Percentiles rank a stretch among this genome's conserved stretches.
These are phyloP conservation scores for Ogataea paradorogensis DNA, from an alignment of 805 yeast species.

Conservation along the genomic window DNA sequence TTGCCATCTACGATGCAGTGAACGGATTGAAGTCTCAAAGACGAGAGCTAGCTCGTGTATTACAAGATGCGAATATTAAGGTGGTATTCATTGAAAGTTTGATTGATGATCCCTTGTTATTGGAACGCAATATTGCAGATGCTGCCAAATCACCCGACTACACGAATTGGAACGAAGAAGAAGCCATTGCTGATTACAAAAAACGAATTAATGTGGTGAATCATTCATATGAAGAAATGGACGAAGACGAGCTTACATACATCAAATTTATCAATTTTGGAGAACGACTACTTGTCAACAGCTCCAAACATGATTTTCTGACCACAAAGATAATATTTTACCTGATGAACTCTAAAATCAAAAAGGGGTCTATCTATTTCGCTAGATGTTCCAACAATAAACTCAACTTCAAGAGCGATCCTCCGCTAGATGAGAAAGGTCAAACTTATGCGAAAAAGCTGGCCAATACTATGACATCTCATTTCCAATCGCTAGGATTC, in stretches of 20 bases:
- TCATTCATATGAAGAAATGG: constrained; percentile 71
- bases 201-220: constrained; percentile 66
- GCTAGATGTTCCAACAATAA: constrained; percentile 73
- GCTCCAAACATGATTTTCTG: constrained; percentile 82
- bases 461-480: constrained; percentile 50
- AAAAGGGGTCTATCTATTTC: constrained; percentile 86
- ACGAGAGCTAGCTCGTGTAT: constrained; percentile 49
- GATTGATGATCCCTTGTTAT: constrained; percentile 66
- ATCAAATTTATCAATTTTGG: constrained; percentile 91
- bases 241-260: constrained; percentile 57
- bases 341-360: constrained; percentile 85
- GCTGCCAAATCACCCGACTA: constrained; percentile 90
- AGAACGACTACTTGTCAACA: constrained; percentile 72
- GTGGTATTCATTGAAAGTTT: constrained; percentile 85
- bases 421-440: constrained; percentile 77
- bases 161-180: constrained; percentile 64
- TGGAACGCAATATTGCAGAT: constrained; percentile 74
- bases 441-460: constrained; percentile 61
- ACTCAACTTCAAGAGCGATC: constrained; percentile 68
- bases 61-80: constrained; percentile 61
- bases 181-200: constrained; percentile 75
- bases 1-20: constrained; percentile 94
- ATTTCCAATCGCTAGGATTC: constrained; percentile 21
- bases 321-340: constrained; percentile 89
- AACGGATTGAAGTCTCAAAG: constrained; percentile 77